Percentiles rank a stretch among this genome's conserved stretches.
These are phyloP conservation scores for Globisporangium middletonii DNA, from an alignment of 352 stramenopile genomes.

Conservation along the genomic window DNA sequence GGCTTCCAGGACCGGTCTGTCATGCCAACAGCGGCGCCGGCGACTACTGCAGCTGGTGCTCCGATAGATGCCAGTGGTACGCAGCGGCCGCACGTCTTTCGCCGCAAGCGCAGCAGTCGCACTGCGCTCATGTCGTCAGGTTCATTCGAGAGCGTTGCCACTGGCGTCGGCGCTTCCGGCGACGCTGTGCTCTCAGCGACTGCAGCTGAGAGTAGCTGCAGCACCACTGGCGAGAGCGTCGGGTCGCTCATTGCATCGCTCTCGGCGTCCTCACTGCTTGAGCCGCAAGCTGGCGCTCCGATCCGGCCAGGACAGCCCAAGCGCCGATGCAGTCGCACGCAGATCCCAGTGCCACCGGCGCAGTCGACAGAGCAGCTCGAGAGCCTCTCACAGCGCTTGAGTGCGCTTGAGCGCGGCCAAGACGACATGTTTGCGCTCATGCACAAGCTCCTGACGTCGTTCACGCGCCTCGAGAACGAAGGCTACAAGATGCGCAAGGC, in stretches of 20 bases:
- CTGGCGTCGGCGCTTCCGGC: neutral
- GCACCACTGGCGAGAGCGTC: neutral
- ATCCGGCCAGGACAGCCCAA: neutral
- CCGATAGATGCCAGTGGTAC: neutral
- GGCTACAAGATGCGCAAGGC: neutral
- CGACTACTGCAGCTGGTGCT: neutral
- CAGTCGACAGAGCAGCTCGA: neutral
- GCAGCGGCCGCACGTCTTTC: neutral
- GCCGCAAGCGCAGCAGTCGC: conserved; percentile 1
- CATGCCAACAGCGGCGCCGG: too few relatives aligned
- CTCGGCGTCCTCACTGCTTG: neutral
- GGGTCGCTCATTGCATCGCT: too few relatives aligned
- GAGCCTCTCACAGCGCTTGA: neutral
- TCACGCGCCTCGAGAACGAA: neutral
- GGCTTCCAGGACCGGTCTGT: conserved; percentile 4
- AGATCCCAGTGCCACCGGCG: neutral
- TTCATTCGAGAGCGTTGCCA: neutral
- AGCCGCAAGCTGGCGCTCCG: neutral
- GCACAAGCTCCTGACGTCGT: neutral
- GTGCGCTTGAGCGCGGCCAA: conserved; percentile 1
- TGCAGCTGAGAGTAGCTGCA: neutral
- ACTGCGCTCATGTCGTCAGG: neutral
- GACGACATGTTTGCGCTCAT: conserved; percentile 3
- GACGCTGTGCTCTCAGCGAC: neutral
- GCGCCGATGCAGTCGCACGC: neutral